Base-by-base conservation (phyloP, 2,329 filamentous ascomycete genomes). In the Paecilomyces fulvus region DNA sequence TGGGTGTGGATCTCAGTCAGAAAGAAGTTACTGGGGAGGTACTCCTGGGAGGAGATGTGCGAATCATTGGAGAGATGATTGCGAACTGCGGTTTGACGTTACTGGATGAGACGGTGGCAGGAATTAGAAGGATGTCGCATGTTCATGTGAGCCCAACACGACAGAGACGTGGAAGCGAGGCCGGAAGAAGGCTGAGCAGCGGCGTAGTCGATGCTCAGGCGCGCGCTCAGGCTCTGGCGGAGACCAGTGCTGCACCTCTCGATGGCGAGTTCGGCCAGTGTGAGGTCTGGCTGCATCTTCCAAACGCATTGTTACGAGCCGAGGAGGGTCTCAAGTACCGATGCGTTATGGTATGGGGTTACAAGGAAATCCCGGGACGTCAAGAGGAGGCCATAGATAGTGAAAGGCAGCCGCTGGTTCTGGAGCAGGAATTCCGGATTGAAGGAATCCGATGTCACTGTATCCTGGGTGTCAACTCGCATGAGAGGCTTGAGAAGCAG, bases 391-490 rank as follows among this genome's bases (percentile, higher is more conserved):
- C 65, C 11, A 17, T 17, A 20, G 37, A 17, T 5, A 20, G n/a
- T 17, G 59, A 61, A 28, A 64, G 66, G 28, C 63, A 61, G 31
- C 62, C 65, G 20, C 62, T 69, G 33, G 63, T 69, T 5, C 49
- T 73, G 59, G 67, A 70, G 51, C 69, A 75, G 56, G 70, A 73
- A 56, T 74, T 75, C 57, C 65, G 66, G 1, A 71, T 79, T 58
- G 71, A 75, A 37, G 70, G 71, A 1, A 73, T 79, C 52, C 67
- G 73, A 23, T 75, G 73, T 59, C 67, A 73, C 51, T 77, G 75
- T 62, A 75, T 81, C 30, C 70, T 81, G 56, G 79, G 79, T 1
- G 77, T 81, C n/a, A 80, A 81, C 57, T 70, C 74, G 1, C 78
- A 80, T 59, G 79, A 81, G 65, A 70, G 79, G 20, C 63, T 77